These are phyloP conservation scores for Pichia sp. DNA, from an alignment of 1,139 yeast species.

Conservation along the genomic window DNA sequence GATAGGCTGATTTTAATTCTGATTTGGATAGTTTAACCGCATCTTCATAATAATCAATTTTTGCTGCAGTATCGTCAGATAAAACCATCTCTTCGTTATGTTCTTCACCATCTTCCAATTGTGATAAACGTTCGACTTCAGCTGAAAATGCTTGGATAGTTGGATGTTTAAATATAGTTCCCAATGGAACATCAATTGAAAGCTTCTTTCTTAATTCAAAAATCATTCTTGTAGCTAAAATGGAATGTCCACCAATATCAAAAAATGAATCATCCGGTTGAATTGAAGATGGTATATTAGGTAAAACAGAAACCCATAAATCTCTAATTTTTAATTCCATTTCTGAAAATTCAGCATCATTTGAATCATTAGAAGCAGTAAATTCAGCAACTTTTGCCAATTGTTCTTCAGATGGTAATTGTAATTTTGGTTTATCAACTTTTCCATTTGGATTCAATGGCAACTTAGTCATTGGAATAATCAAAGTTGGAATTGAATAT, in stretches of 20 bases:
- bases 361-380: conserved; percentile 35
- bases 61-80: conserved; percentile 22
- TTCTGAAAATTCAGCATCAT: conserved; percentile 50
- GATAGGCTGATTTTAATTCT: conserved; percentile 40
- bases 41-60: conserved; percentile 63
- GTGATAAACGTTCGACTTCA: conserved; percentile 54
- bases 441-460: conserved; percentile 98
- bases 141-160: conserved; percentile 73
- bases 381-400: conserved; percentile 58
- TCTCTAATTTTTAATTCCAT: conserved; percentile 67
- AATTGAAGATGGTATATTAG: conserved; percentile 74
- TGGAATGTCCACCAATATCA: conserved; percentile 97
- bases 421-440: conserved; percentile 94
- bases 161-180: conserved; percentile 83
- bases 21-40: conserved; percentile 50
- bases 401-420: conserved; percentile 90
- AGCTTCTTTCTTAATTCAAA: conserved; percentile 79
- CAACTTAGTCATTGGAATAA: conserved; percentile 77
- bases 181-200: conserved; percentile 78
- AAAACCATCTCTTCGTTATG: conserved; percentile 17
- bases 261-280: conserved; percentile 84
- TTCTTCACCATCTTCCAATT: conserved; percentile 36
- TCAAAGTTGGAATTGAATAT: conserved; percentile 88
- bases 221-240: conserved; percentile 94
- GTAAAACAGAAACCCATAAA: conserved; percentile 80